phyloP scores from a whole-genome alignment of 2,329 filamentous ascomycete species.

The Didymella glomerata region DNA sequence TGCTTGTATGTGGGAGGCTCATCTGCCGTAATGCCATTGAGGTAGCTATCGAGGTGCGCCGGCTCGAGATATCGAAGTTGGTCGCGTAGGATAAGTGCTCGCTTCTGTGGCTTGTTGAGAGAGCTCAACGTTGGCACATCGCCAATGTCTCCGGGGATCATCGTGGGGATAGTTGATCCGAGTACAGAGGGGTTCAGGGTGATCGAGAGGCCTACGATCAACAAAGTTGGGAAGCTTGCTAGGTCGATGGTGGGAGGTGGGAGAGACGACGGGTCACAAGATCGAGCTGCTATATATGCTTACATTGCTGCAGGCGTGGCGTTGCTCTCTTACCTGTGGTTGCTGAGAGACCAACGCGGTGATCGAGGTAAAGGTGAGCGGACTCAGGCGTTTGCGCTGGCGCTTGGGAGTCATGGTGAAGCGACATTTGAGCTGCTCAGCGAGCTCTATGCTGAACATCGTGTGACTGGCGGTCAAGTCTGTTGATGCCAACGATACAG shows the following conservation, averaged over 20 bases:
- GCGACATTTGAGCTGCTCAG: neutral
- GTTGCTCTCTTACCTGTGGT: constrained; percentile 6
- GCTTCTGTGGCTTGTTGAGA: constrained; percentile 41
- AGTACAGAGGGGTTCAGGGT: neutral
- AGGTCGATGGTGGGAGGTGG: neutral
- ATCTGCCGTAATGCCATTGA: constrained; percentile 34
- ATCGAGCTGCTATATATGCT: neutral
- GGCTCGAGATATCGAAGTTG: constrained; percentile 37
- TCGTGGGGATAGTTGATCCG: neutral
- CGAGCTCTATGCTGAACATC: neutral
- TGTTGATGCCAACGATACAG: too few relatives aligned
- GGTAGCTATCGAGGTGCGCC: constrained; percentile 39
- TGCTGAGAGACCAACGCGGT: neutral
- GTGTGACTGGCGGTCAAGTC: too few relatives aligned
- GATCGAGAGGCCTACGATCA: neutral
- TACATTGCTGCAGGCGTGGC: neutral
- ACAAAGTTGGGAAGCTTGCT: neutral
- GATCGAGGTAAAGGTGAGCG: constrained; percentile 11
- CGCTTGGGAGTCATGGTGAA: neutral
- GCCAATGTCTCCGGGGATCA: constrained; percentile 20
- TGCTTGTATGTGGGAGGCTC: constrained; percentile 43
- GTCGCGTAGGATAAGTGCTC: constrained; percentile 39
- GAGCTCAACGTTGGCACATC: constrained; percentile 28
- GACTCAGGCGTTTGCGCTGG: neutral
- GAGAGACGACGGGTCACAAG: neutral